Evolutionary conservation across 169 alveolate genomes (phyloP).

Genomic region (Fabrea salina): DNA sequence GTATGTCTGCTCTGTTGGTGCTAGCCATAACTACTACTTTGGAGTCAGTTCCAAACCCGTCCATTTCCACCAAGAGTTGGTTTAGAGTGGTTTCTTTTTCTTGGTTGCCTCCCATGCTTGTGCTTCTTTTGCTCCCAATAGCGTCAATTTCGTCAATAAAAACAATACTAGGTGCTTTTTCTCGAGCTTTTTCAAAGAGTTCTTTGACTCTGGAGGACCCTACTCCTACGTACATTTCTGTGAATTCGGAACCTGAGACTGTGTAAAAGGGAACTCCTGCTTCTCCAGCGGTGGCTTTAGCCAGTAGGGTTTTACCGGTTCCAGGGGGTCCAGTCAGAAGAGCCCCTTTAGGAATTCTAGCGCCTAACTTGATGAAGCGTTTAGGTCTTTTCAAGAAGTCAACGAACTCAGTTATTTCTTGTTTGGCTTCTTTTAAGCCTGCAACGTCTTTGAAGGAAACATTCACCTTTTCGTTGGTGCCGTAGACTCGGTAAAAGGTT

Average conservation of each 20-base stretch:
- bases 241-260: slow-evolving; percentile 98
- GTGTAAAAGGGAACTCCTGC: slow-evolving; percentile 97
- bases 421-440: slow-evolving; percentile 61
- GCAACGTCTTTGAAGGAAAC: slow-evolving; percentile 63
- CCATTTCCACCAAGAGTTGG: slow-evolving; percentile 95
- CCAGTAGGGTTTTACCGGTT: slow-evolving; percentile 93
- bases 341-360: slow-evolving; percentile 98
- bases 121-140: slow-evolving; percentile 93
- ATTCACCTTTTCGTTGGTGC: slow-evolving; percentile 20
- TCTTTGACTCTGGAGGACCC: slow-evolving; percentile 99
- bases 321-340: slow-evolving; percentile 99
- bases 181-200: slow-evolving; percentile 90
- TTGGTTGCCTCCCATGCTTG: slow-evolving; percentile 94
- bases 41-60: slow-evolving; percentile 90
- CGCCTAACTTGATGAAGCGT: slow-evolving; percentile 90
- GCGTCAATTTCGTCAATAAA: slow-evolving; percentile 99
- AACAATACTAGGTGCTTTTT: slow-evolving; percentile 98
- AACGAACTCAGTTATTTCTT: slow-evolving; percentile 66
- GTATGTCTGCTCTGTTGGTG: slow-evolving; percentile 97
- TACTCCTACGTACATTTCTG: slow-evolving; percentile 99
- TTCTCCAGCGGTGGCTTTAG: slow-evolving; percentile 93
- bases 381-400: slow-evolving; percentile 64
- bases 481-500: slow-evolving; percentile 83
- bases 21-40: slow-evolving; percentile 96
- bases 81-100: slow-evolving; percentile 99